Percentiles rank a stretch among this genome's conserved stretches.
phyloP scores from a whole-genome alignment of 441 rosid species.

The Erysimum cheiri region DNA sequence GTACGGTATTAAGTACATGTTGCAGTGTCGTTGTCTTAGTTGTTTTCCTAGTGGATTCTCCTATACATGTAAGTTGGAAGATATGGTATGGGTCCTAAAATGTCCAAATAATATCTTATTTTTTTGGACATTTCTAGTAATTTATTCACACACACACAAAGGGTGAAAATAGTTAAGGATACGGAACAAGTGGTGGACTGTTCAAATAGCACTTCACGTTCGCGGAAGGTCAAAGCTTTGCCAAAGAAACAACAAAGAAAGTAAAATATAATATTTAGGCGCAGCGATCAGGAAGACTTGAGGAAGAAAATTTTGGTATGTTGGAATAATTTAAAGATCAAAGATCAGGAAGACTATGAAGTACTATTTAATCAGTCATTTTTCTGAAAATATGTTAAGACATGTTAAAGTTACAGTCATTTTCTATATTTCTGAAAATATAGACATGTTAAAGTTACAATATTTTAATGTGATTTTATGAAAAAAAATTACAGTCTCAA shows the following conservation, averaged over 20 bases:
- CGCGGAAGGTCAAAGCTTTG: slow-evolving; percentile 18
- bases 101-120: slow-evolving; percentile 28
- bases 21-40: slow-evolving; percentile 21
- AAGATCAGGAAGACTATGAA: not conserved
- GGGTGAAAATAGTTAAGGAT: slow-evolving; percentile 32
- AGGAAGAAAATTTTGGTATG: not conserved
- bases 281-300: slow-evolving; percentile 25
- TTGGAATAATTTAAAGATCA: not conserved
- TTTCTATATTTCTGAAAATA: too few species aligned
- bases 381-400: not conserved
- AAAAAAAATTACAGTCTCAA: too few species aligned
- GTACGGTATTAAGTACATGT: slow-evolving; percentile 34
- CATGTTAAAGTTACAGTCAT: too few species aligned
- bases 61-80: slow-evolving; percentile 5
- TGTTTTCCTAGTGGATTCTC: slow-evolving; percentile 31
- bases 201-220: slow-evolving; percentile 28
- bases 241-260: slow-evolving; percentile 26
- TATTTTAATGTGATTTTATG: too few species aligned
- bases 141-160: not conserved
- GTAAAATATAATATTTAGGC: not conserved
- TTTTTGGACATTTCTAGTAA: slow-evolving; percentile 28
- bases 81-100: slow-evolving; percentile 32
- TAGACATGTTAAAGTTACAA: too few species aligned
- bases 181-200: slow-evolving; percentile 37
- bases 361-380: not conserved